Percentiles rank a stretch among this genome's conserved stretches.
Evolutionary conservation across 129 eudicot genomes (phyloP).

Genomic region (Cynara cardunculus): DNA sequence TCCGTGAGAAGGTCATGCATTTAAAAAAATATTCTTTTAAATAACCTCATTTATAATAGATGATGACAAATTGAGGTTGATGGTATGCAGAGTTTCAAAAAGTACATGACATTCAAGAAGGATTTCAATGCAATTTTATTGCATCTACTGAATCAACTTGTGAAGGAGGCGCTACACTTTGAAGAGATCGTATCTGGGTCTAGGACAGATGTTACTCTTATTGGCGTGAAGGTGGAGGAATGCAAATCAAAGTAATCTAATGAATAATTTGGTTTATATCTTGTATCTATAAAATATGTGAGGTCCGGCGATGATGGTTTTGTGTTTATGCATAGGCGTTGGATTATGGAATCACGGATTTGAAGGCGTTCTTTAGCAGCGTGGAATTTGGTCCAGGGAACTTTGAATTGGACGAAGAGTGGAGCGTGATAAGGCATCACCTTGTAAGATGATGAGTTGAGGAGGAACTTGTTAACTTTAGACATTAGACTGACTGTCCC

Average conservation of each 20-base stretch:
- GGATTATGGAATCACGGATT: conserved; percentile 69
- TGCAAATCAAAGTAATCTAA: conserved; percentile 65
- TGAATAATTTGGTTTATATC: neutral
- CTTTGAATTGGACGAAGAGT: conserved; percentile 66
- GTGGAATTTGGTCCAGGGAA: conserved; percentile 45
- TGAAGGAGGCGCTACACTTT: conserved; percentile 72
- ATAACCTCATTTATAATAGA: too few species aligned
- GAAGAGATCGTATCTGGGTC: conserved; percentile 75
- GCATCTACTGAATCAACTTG: conserved; percentile 57
- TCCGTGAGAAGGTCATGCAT: too few species aligned
- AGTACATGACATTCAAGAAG: too few species aligned
- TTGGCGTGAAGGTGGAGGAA: conserved; percentile 86
- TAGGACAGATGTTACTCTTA: conserved; percentile 29
- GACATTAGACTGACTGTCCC: neutral
- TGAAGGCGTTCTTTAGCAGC: conserved; percentile 61
- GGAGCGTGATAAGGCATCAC: too few species aligned
- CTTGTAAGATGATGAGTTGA: conserved; percentile 35
- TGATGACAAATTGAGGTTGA: too few species aligned
- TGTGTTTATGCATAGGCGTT: conserved; percentile 45
- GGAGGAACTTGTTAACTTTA: neutral
- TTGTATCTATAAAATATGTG: too few species aligned
- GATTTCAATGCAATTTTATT: too few species aligned
- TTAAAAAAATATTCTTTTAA: too few species aligned
- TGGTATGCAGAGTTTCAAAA: too few species aligned
- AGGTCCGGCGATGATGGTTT: neutral